Base-by-base conservation (phyloP, 2,329 filamentous ascomycete species). In the Niveomyces coronatus region DNA sequence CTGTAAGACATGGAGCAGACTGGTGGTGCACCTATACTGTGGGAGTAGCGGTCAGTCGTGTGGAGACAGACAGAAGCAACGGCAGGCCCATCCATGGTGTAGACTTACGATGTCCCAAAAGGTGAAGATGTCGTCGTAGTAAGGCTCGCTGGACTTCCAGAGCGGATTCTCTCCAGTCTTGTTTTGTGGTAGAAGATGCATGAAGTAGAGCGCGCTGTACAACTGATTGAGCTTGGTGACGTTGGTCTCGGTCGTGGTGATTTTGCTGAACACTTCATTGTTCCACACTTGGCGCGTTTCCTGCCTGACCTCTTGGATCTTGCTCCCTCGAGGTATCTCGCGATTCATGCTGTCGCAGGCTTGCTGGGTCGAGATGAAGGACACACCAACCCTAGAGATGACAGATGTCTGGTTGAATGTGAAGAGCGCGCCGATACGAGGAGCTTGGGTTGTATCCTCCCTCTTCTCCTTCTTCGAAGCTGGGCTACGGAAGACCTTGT, bases 101-200 rank as follows among this genome's bases (percentile, higher is more conserved):
- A 13, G 8, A 37, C 47, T 36, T 38, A 54, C 47, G 18, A 51
- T 57, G 42, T 75, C 71, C 80, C 81, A 85, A 16, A 80, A 68
- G 0, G 80, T 84, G 49, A 82, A 83, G 13, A 79, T 73, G 42
- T 85, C 80, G 42, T 82, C 75, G 49, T 81, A 85, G 49, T 82
- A 83, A 2, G 80, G 79, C 53, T 85, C 80, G 0, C 52, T 48
- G 2, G 74, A 78, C 2, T 60, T 52, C 79, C 80, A 85, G 0
- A 67, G 55, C 0, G 79, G 79, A 43, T 84, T 85, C 51, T 85
- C 81, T 0, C 77, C 79, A 0, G 79, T 83, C 44, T 77, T 74
- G 51, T 85, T 82, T 1, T 77, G 79, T 0, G 80, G 79, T 24
- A 83, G 70, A 9, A 84, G 55, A 42, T 76, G 72, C 72, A 81